A percentile compares a stretch with the other conserved stretches of the same genome.
Conservation (phyloP, 768 basidiomycete genomes). For the Leccinellum albellum region DNA sequence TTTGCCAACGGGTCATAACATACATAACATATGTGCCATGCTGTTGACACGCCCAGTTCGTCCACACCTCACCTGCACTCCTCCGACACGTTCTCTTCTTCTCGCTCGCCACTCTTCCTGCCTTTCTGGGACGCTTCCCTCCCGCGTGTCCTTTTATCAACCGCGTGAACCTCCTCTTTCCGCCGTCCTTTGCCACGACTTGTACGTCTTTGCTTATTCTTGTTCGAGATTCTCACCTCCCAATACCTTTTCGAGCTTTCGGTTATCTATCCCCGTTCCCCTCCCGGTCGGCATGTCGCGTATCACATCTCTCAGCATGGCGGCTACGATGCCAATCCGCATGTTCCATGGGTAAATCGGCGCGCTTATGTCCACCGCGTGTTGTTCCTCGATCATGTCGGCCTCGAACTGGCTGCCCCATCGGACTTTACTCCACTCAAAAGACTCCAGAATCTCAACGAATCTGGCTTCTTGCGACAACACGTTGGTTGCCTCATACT, state of each 20-base stretch:
- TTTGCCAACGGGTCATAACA: background rate
- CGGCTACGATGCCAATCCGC: slow-evolving; percentile 30
- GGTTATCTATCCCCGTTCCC: slow-evolving; percentile 25
- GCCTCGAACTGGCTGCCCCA: slow-evolving; percentile 47
- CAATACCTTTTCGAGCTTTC: slow-evolving; percentile 15
- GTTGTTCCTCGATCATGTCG: slow-evolving; percentile 65
- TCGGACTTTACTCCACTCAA: slow-evolving; percentile 73
- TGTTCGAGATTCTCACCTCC: slow-evolving; percentile 27
- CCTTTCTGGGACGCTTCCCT: slow-evolving; percentile 54
- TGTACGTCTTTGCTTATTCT: slow-evolving; percentile 32
- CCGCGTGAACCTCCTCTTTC: slow-evolving; percentile 28
- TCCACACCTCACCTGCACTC: slow-evolving; percentile 60
- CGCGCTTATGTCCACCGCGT: slow-evolving; percentile 57
- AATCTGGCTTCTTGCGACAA: slow-evolving; percentile 61
- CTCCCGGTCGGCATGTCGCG: slow-evolving; percentile 25
- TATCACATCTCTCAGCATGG: slow-evolving; percentile 27
- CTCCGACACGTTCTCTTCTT: slow-evolving; percentile 58
- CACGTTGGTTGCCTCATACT: slow-evolving; percentile 70
- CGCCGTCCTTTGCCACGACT: slow-evolving; percentile 23
- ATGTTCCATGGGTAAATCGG: slow-evolving; percentile 41
- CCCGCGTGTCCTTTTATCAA: slow-evolving; percentile 26
- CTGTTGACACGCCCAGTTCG: slow-evolving; percentile 52
- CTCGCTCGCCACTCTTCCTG: slow-evolving; percentile 48
- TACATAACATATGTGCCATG: slow-evolving; percentile 40
- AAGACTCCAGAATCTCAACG: slow-evolving; percentile 52